Base-by-base conservation (phyloP, 2,329 filamentous ascomycete genomes). In the Phyllosticta citriasiana region DNA sequence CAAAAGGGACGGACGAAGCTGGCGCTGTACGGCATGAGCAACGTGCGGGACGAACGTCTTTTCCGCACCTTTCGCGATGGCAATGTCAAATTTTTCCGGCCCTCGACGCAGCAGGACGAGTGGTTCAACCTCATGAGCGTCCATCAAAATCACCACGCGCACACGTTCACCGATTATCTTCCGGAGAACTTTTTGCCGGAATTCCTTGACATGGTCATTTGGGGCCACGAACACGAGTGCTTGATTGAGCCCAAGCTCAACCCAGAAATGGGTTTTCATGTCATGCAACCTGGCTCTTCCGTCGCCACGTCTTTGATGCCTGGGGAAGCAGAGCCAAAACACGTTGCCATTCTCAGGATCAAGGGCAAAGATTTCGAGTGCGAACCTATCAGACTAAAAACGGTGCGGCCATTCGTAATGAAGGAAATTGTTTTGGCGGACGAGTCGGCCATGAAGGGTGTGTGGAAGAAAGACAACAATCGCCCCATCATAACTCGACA, bases 211-310 rank as follows among this genome's bases (percentile, higher is more conserved):
- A 80, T 99, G 4, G 85, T 99, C 0, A 83, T 99, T 57, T 99
- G 94, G 94, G 94, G 94, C 2, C 94, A 99, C 69, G 94, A 99
- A 74, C 94, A 99, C 70, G 93, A 99, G 73, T 99, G 94, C 70
- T 73, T 93, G 7, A 96, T 99, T 65, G 86, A 96, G 53, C 94
- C 94, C 0, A 78, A 79, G 1, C 80, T 85, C 55, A 99, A 97
- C 67, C 84, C 88, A 0, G 91, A 96, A 69, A 96, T 88, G 55
- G 88, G 88, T 0, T 99, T 99, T 67, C 86, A 94, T 67, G 93
- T 99, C 65, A 97, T 99, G 84, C 94, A 99, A 69, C 94, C 94
- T 0, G 94, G 94, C 0, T 99, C 94, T 0, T 97, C 94, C 0
- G 88, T 99, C 0, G 94, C 93, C 0, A 99, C 94, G 1, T 97